Evolutionary conservation across 2,329 filamentous ascomycete genomes (phyloP).

Genomic region (Leptographium flavum): DNA sequence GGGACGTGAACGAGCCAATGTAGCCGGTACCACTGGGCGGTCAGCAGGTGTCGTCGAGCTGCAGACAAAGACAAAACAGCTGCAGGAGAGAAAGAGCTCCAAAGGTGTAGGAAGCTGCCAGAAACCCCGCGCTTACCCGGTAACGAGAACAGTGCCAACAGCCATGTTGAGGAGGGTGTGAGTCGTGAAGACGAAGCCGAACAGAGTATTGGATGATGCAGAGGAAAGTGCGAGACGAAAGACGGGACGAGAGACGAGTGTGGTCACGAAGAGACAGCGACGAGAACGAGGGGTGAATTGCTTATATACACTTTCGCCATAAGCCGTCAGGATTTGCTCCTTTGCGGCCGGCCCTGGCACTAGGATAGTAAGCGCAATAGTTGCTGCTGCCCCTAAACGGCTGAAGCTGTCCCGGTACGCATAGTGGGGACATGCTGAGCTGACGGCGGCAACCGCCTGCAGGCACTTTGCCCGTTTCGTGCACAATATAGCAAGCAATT

Average conservation of each 20-base stretch:
- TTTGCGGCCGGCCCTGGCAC: background rate
- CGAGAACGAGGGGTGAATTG: no score
- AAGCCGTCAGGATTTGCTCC: no score
- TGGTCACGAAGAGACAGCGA: no score
- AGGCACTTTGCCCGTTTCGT: background rate
- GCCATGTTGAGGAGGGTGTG: no score
- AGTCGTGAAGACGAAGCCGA: no score
- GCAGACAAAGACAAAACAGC: background rate
- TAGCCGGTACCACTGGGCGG: constrained; percentile 79
- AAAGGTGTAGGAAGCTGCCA: background rate
- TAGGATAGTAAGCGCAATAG: no score
- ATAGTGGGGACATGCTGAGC: background rate
- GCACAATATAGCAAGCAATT: background rate
- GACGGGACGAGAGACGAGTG: no score
- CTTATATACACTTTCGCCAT: no score
- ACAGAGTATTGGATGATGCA: background rate
- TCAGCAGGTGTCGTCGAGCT: background rate
- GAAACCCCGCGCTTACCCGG: constrained; percentile 66
- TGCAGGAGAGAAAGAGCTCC: background rate
- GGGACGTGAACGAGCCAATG: constrained; percentile 93
- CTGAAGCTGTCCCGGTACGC: background rate
- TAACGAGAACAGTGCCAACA: constrained; percentile 78
- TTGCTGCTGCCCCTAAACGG: background rate
- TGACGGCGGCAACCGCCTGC: background rate
- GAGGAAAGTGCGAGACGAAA: no score